Percentiles rank a stretch among this genome's conserved stretches.
These are phyloP conservation scores for Mycotypha africana DNA, from an alignment of 371 early-diverging fungal genomes.

Conservation along the genomic window DNA sequence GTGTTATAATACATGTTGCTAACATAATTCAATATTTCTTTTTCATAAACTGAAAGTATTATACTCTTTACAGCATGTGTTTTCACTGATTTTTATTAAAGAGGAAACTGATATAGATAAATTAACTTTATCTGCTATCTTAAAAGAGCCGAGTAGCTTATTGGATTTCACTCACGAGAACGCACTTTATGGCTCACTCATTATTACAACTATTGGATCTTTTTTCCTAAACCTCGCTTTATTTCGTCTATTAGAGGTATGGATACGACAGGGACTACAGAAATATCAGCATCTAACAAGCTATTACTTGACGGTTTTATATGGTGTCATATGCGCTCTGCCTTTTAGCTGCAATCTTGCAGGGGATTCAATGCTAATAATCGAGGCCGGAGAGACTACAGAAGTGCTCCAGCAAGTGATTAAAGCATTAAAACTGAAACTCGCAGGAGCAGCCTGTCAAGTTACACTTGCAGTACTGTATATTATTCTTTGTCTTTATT, in stretches of 20 bases:
- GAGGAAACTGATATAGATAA: constrained; percentile 4
- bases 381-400: constrained; percentile 1
- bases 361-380: constrained; percentile 2
- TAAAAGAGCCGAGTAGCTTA: not conserved
- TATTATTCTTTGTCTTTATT: too few relatives aligned
- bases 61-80: constrained; percentile 5
- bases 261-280: constrained; percentile 2
- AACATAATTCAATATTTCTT: not conserved
- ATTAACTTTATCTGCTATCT: too few relatives aligned
- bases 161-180: constrained; percentile 4
- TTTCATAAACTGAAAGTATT: constrained; percentile 5
- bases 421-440: constrained; percentile 1
- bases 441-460: constrained; percentile 1
- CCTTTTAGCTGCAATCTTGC: constrained; percentile 3
- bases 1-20: too few relatives aligned
- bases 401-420: not conserved
- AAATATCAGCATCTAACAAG: not conserved
- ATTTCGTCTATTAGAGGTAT: constrained; percentile 3
- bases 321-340: not conserved
- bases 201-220: constrained; percentile 3
- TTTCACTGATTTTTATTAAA: constrained; percentile 6
- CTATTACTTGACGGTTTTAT: not conserved
- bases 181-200: constrained; percentile 1
- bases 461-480: constrained; percentile 1
- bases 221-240: constrained; percentile 5